Evolutionary conservation across 179 eudicot species (phyloP).

Genomic region (Pouteria campechiana): DNA sequence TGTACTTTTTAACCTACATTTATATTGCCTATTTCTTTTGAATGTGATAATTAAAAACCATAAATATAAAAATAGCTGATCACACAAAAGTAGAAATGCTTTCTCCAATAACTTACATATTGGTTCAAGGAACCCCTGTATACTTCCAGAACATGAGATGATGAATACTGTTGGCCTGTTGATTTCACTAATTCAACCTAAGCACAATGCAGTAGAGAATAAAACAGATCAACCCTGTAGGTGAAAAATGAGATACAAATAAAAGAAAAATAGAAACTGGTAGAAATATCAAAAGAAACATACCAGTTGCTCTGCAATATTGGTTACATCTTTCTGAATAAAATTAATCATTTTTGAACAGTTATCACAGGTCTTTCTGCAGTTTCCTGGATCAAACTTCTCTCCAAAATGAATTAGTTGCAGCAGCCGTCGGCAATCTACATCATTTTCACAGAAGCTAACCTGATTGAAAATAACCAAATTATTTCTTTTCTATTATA

Average conservation of each 20-base stretch:
- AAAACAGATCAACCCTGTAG: background rate
- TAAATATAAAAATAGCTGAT: constrained; percentile 1
- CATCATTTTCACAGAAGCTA: constrained; percentile 87
- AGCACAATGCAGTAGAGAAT: constrained; percentile 2
- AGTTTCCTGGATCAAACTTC: constrained; percentile 58
- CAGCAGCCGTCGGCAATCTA: constrained; percentile 86
- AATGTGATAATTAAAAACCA: background rate
- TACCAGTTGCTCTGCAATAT: constrained; percentile 80
- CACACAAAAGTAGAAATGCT: background rate
- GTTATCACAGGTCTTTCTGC: constrained; percentile 83
- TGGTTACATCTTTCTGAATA: constrained; percentile 83
- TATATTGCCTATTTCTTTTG: too few relatives aligned
- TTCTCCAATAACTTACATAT: constrained; percentile 36
- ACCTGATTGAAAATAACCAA: constrained; percentile 66
- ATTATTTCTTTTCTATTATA: constrained; percentile 1
- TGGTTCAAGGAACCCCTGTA: constrained; percentile 88
- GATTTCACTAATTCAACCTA: constrained; percentile 87
- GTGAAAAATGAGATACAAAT: constrained; percentile 2
- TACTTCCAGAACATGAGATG: constrained; percentile 90
- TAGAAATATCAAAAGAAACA: constrained; percentile 2
- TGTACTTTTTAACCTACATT: constrained; percentile 70
- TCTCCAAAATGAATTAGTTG: constrained; percentile 95
- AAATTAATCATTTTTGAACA: constrained; percentile 44
- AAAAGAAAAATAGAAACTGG: background rate
- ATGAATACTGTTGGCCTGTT: constrained; percentile 58